Percentiles rank a stretch among this genome's conserved stretches.
Evolutionary conservation across 306 rosid species (phyloP).

Genomic region (Begonia fuchsioides): DNA sequence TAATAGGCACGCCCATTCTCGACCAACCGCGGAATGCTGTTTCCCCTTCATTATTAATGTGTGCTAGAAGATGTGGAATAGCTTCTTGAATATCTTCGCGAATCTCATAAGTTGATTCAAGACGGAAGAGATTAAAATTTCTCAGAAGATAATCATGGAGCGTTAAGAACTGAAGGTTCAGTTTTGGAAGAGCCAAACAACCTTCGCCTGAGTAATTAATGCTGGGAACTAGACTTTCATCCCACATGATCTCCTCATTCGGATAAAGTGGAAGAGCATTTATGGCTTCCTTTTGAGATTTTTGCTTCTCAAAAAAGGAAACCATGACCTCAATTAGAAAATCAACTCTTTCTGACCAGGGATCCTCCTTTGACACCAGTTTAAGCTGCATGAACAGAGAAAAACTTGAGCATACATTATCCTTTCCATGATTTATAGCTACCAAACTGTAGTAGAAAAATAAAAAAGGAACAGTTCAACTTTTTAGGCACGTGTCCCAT

Average conservation of each 20-base stretch:
- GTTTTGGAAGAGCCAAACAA: conserved; percentile 96
- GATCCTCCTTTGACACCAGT: conserved; percentile 73
- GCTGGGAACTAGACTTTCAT: conserved; percentile 96
- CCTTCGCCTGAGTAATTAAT: conserved; percentile 97
- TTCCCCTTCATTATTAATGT: conserved; percentile 72
- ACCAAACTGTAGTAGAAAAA: too few species aligned
- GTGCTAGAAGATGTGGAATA: conserved; percentile 87
- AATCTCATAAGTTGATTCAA: conserved; percentile 95
- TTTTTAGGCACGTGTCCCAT: background rate
- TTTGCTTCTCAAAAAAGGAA: conserved; percentile 89
- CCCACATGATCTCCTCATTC: conserved; percentile 97
- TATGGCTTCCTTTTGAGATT: conserved; percentile 92
- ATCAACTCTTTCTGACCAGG: conserved; percentile 87
- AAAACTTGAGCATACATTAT: background rate
- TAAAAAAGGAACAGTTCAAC: background rate
- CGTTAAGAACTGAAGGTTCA: conserved; percentile 87
- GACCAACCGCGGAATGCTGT: conserved; percentile 98
- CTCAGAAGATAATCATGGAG: conserved; percentile 93
- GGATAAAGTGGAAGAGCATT: conserved; percentile 98
- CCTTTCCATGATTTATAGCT: too few species aligned
- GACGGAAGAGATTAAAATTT: conserved; percentile 92
- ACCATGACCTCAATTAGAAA: conserved; percentile 91
- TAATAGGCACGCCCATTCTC: conserved; percentile 93
- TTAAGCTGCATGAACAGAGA: conserved; percentile 54
- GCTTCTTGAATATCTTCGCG: conserved; percentile 99